A percentile compares a stretch with the other conserved stretches of the same genome.
Evolutionary conservation across 2,329 filamentous ascomycete species (phyloP).

Genomic region (Apiospora malaysiana): DNA sequence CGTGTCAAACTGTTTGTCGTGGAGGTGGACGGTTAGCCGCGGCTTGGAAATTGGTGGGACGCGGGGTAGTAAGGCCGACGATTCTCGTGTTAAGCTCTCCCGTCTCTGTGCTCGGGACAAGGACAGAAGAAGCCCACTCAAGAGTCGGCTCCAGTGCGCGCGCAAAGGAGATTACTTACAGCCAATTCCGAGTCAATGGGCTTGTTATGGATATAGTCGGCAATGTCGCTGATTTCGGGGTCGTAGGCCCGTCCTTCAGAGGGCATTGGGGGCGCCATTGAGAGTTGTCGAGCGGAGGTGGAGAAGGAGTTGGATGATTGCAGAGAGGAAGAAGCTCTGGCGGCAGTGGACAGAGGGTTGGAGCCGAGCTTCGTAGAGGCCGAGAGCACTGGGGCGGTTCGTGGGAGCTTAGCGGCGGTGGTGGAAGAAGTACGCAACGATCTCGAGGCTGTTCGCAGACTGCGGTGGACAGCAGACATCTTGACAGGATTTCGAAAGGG

Average conservation of each 20-base stretch:
- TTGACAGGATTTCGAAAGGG: not conserved
- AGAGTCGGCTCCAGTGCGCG: not conserved
- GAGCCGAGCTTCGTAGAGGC: slow-evolving; percentile 36
- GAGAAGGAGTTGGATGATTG: slow-evolving; percentile 48
- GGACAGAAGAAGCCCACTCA: not conserved
- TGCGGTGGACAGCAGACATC: slow-evolving; percentile 62
- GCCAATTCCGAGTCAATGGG: slow-evolving; percentile 90
- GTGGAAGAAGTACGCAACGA: slow-evolving; percentile 55
- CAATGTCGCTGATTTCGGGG: slow-evolving; percentile 93
- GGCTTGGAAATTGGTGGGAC: slow-evolving; percentile 24
- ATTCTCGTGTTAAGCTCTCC: not conserved
- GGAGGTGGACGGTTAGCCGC: slow-evolving; percentile 35
- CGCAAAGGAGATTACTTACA: slow-evolving; percentile 59
- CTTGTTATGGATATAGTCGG: slow-evolving; percentile 91
- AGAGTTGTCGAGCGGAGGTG: slow-evolving; percentile 54
- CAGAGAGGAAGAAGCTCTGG: slow-evolving; percentile 43
- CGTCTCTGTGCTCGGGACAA: not conserved
- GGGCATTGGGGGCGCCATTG: slow-evolving; percentile 57
- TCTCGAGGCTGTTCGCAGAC: slow-evolving; percentile 60
- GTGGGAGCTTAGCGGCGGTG: slow-evolving; percentile 35
- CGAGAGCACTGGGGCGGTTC: slow-evolving; percentile 39
- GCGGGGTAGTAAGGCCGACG: slow-evolving; percentile 27
- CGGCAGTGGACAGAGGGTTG: slow-evolving; percentile 29
- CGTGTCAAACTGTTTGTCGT: slow-evolving; percentile 76
- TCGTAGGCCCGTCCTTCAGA: slow-evolving; percentile 72